Evolutionary conservation across 495 filamentous ascomycete genomes (phyloP).

Genomic region (Trichoderma virens): DNA sequence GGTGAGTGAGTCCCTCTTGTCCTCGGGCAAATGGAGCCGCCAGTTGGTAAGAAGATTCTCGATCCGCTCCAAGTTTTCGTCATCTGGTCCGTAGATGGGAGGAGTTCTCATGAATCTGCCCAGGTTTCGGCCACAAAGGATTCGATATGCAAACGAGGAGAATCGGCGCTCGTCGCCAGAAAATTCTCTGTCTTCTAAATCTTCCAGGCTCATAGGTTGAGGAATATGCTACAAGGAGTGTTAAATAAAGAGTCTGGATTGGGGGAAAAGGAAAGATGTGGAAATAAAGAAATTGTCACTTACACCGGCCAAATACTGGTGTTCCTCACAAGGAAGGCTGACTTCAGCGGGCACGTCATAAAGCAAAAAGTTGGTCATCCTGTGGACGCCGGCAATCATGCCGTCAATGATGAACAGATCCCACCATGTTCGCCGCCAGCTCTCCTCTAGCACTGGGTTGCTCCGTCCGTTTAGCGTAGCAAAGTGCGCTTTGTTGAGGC

Average conservation of each 20-base stretch:
- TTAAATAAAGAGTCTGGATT: constrained; percentile 10
- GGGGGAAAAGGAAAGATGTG: background rate
- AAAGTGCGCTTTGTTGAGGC: constrained; percentile 56
- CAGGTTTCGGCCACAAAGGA: constrained; percentile 66
- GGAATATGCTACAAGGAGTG: constrained; percentile 48
- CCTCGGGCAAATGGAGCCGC: constrained; percentile 68
- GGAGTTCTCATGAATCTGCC: constrained; percentile 61
- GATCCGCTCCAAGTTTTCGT: constrained; percentile 44
- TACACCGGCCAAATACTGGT: constrained; percentile 58
- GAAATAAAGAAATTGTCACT: constrained; percentile 20
- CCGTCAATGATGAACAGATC: constrained; percentile 77
- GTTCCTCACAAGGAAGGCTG: constrained; percentile 69
- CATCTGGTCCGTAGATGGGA: constrained; percentile 34
- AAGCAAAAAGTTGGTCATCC: constrained; percentile 49
- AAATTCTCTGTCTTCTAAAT: constrained; percentile 66
- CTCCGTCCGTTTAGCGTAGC: constrained; percentile 38
- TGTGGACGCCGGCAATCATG: constrained; percentile 50
- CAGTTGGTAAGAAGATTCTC: constrained; percentile 76
- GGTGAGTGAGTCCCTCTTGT: constrained; percentile 64
- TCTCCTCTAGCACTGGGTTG: constrained; percentile 52
- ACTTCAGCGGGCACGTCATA: constrained; percentile 50
- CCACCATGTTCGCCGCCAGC: constrained; percentile 86
- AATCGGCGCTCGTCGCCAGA: constrained; percentile 50
- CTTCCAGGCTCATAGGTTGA: constrained; percentile 50
- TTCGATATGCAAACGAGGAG: constrained; percentile 71